Percentiles rank a stretch among this genome's conserved stretches.
phyloP scores from a whole-genome alignment of 2,329 filamentous ascomycete genomes.

The Aureobasidium sp. region DNA sequence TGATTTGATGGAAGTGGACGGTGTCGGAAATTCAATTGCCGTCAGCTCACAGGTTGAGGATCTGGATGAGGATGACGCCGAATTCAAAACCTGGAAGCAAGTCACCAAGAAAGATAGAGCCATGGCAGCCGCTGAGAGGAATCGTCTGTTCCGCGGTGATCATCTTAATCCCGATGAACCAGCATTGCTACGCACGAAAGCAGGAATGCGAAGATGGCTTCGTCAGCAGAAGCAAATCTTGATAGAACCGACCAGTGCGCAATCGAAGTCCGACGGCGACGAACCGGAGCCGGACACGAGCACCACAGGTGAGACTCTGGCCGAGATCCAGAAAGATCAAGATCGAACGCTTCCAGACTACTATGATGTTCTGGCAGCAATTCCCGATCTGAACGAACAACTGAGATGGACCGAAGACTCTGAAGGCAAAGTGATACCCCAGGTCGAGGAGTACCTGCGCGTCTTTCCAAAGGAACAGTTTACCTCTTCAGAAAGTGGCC shows the following conservation, averaged over 20 bases:
- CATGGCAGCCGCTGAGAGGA: constrained; percentile 73
- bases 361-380: constrained; percentile 77
- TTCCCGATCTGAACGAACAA: constrained; percentile 74
- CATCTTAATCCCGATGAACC: constrained; percentile 82
- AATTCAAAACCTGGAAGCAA: constrained; percentile 98
- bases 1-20: constrained; percentile 84
- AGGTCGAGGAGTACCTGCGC: constrained; percentile 74
- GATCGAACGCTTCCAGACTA: constrained; percentile 87
- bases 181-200: constrained; percentile 75
- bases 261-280: constrained; percentile 38
- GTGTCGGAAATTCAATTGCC: constrained; percentile 55
- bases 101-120: constrained; percentile 96
- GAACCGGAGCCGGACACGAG: constrained; percentile 41
- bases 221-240: constrained; percentile 59
- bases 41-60: constrained; percentile 65
- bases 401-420: constrained; percentile 85
- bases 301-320: constrained; percentile 65
- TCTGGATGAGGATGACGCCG: constrained; percentile 74
- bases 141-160: constrained; percentile 77
- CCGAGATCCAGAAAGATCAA: constrained; percentile 85
- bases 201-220: constrained; percentile 83
- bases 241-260: constrained; percentile 44
- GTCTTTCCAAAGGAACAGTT: constrained; percentile 72
- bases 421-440: constrained; percentile 82
- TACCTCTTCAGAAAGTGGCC: constrained; percentile 62